These are phyloP conservation scores for Aspergillus mulundensis DNA, from an alignment of 495 filamentous ascomycete species.

Conservation along the genomic window DNA sequence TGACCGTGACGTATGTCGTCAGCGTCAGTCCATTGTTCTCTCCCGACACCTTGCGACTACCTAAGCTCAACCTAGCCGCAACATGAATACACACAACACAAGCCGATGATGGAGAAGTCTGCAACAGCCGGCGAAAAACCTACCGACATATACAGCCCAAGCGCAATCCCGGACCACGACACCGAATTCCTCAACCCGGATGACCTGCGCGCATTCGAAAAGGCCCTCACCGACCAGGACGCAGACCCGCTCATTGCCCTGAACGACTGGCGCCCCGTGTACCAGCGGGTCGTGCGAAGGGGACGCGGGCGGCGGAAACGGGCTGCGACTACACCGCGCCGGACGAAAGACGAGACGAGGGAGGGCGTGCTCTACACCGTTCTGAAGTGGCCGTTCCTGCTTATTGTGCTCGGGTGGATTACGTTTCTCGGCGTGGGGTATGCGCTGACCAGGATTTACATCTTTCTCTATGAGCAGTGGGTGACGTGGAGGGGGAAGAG, in stretches of 20 bases:
- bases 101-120: constrained; percentile 36
- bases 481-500: constrained; percentile 62
- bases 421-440: constrained; percentile 64
- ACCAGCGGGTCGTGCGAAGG: constrained; percentile 55
- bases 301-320: constrained; percentile 35
- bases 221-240: constrained; percentile 47
- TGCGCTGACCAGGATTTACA: constrained; percentile 78
- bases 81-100: constrained; percentile 20
- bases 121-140: constrained; percentile 12
- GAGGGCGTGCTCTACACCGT: constrained; percentile 87
- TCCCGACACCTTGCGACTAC: neutral
- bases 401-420: constrained; percentile 77
- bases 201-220: constrained; percentile 49
- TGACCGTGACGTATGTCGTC: constrained; percentile 8
- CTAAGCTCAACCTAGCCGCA: constrained; percentile 5
- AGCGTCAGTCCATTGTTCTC: neutral
- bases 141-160: constrained; percentile 34
- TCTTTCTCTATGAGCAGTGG: constrained; percentile 75
- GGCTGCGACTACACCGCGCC: constrained; percentile 21
- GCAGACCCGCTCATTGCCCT: constrained; percentile 58
- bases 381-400: constrained; percentile 86
- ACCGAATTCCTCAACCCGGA: constrained; percentile 59
- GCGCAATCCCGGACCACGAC: constrained; percentile 58
- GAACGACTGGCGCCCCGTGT: constrained; percentile 82
- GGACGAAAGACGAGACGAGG: constrained; percentile 83